Percentiles rank a stretch among this genome's conserved stretches.
Conservation (phyloP, 164 flowering plant species). For the Warburgia ugandensis region DNA sequence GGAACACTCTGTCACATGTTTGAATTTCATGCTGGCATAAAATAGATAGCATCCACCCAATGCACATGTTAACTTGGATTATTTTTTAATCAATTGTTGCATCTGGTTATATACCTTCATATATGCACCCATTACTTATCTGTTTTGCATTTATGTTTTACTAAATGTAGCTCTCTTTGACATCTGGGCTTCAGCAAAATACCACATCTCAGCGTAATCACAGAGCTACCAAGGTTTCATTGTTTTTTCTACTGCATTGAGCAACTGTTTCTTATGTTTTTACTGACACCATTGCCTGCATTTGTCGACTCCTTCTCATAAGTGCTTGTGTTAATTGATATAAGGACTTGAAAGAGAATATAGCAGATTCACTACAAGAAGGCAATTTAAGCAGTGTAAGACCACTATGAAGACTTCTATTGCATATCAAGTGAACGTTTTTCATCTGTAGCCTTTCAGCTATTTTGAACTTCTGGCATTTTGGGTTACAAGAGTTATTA, state of each 20-base stretch:
- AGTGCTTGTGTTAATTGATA: slow-evolving; percentile 18
- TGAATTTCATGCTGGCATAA: no score
- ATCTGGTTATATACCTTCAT: background rate
- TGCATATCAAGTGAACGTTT: no score
- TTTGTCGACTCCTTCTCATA: slow-evolving; percentile 1
- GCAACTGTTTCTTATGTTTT: background rate
- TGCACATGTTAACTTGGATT: no score
- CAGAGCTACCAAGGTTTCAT: slow-evolving; percentile 39
- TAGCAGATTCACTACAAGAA: slow-evolving; percentile 29
- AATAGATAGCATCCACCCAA: no score
- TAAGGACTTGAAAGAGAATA: slow-evolving; percentile 83
- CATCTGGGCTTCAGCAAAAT: slow-evolving; percentile 43
- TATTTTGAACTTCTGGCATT: no score
- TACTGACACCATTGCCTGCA: background rate
- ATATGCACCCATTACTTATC: background rate
- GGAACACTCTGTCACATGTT: no score
- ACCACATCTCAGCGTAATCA: slow-evolving; percentile 25
- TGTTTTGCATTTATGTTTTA: background rate
- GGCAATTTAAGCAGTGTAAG: slow-evolving; percentile 26
- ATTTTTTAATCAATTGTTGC: no score
- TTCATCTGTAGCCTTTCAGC: no score
- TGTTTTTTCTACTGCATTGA: background rate
- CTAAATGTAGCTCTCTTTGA: slow-evolving; percentile 51
- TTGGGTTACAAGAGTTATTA: no score
- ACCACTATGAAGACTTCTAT: background rate